Evolutionary conservation across 2,329 filamentous ascomycete genomes (phyloP).

Genomic region (Calonectria montana): DNA sequence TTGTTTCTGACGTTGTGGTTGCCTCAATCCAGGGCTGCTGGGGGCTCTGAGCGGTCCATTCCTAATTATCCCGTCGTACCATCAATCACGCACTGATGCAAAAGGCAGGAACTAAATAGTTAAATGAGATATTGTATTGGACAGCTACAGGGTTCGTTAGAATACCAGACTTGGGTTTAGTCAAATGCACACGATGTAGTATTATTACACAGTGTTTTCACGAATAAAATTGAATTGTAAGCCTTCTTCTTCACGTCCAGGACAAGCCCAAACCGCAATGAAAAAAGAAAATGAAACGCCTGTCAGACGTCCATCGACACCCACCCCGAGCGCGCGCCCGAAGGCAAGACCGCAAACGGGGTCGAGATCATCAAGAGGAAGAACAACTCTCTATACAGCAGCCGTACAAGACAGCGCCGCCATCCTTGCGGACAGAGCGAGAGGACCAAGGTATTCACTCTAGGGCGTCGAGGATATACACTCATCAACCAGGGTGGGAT

Average conservation of each 20-base stretch:
- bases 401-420: constrained; percentile 52
- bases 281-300: constrained; percentile 56
- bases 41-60: neutral
- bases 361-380: constrained; percentile 84
- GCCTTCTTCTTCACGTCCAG: constrained; percentile 14
- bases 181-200: no score
- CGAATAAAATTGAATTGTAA: no score
- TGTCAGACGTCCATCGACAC: constrained; percentile 89
- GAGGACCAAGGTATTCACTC: constrained; percentile 71
- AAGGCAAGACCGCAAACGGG: constrained; percentile 77
- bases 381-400: constrained; percentile 81
- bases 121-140: no score
- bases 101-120: no score
- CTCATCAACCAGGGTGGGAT: constrained; percentile 81
- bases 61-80: neutral
- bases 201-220: no score
- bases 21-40: constrained; percentile 2
- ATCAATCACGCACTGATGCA: neutral
- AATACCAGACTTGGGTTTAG: no score
- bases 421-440: constrained; percentile 57
- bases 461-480: constrained; percentile 84
- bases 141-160: no score
- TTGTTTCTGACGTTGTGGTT: constrained; percentile 31
- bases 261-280: constrained; percentile 60
- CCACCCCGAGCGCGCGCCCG: constrained; percentile 81